Evolutionary conservation across 2,329 filamentous ascomycete genomes (phyloP), one percentile per base, ranked within the genome.

Genomic region (Colletotrichum lindemuthianum): DNA sequence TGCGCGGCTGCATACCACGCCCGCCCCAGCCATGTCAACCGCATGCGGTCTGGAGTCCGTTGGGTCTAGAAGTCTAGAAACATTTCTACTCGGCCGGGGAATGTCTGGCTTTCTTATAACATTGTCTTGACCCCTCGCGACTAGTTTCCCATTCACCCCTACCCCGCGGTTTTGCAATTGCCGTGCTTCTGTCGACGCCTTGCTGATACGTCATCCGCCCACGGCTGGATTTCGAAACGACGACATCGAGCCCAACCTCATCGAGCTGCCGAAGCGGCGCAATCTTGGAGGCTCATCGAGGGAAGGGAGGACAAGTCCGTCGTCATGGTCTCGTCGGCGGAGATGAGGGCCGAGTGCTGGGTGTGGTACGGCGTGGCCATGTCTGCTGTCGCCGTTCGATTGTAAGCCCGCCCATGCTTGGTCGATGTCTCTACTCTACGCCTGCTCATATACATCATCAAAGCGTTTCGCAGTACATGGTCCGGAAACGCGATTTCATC

Each of bases 311-410:
- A 45, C 24, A 40, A 40, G 9, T 10, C n/a, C 16, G 49, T 24
- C 43, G 10, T 13, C 9, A 65, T 65, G 63, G 52, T 40, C 13
- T 24, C 47, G n/a, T 37, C 63, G n/a, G 12, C 13, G 9, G 37
- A 49, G 11, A 33, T 49, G 52, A 57, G 8, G n/a, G 63, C 33
- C 40, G 63, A 65, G 45, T 63, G 58, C n/a, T 65, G 59, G 63
- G 13, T 44, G 3, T 65, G 59, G 63, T 65, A 52, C 10, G 7
- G 34, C 6, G 16, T 65, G 10, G 63, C 59, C 13, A 48, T 57
- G 10, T 24, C 13, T 7, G 48, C 59, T n/a, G 63, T 65, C 8
- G 24, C 54, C 11, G 24, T 51, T n/a, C 53, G 63, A 57, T 65
- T 55, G 63, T 65, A 6, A 12, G 58, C 57, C 9, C 15, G 47